Evolutionary conservation across 352 stramenopile species (phyloP), one percentile per base, ranked within the genome.

Genomic region (Elongisporangium anandrum): DNA sequence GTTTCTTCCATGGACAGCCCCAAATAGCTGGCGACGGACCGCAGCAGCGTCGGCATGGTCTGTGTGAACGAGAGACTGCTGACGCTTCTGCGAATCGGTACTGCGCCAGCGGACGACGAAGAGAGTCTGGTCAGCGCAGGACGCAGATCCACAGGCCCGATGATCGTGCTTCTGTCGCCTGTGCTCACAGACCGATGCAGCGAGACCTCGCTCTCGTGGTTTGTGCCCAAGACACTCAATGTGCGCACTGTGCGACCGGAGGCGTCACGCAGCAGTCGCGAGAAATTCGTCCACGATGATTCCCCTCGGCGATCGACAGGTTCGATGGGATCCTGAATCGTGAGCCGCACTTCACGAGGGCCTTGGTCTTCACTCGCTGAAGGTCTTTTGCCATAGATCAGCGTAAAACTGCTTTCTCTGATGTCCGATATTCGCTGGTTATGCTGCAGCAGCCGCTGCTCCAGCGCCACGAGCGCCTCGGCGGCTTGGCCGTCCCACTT

Each of bases 1-100:
- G 80, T 90, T 56, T 90, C 77, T 48, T 88, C 78, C 57, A 90
- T 87, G 1, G 67, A 79, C 17, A 87, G 64, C 1, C 77, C 77
- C 26, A 90, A 55, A 50, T 83, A 77, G 24, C 68, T 79, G 3
- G 66, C 76, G 54, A 88, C 67, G 0, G 78, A 87, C 4, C 76
- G 60, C 23, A 90, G 58, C n/a, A 82, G 63, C 5, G 61, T 76
- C n/a, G 72, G 73, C 57, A 85, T 60, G n/a, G 63, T 77, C 24
- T 73, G 64, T 10, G 61, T 45, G 4, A 60, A 34, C 4, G 41
- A 26, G 19, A 45, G 41, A n/a, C 66, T 62, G 48, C 64, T 74
- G 52, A 62, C 69, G 52, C 70, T 70, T 47, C 49, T 12, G 19
- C 19, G 49, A 13, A 26, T 26, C 17, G 49, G 19, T 17, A 15